Evolutionary conservation across 2,329 filamentous ascomycete species (phyloP).

Genomic region (Colletotrichum sidae): DNA sequence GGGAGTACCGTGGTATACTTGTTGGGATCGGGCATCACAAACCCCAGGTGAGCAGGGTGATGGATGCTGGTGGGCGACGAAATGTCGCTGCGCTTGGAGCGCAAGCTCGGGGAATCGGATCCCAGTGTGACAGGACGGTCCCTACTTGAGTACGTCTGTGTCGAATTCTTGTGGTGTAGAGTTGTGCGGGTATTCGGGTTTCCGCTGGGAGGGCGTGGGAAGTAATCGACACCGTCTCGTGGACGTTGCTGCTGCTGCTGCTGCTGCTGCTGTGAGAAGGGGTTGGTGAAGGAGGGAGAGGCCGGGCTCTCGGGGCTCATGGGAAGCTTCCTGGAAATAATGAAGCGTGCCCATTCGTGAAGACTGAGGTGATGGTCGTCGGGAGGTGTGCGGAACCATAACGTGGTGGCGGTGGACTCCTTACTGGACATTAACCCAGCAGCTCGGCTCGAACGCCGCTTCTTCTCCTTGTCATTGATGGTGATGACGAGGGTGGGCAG

Average conservation of each 20-base stretch:
- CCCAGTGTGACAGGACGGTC: slow-evolving; percentile 64
- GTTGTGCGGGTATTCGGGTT: slow-evolving; percentile 50
- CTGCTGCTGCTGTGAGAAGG: slow-evolving; percentile 56
- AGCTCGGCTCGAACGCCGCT: slow-evolving; percentile 73
- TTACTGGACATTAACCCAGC: slow-evolving; percentile 66
- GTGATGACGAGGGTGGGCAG: slow-evolving; percentile 70
- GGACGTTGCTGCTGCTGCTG: slow-evolving; percentile 40
- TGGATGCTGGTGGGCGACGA: slow-evolving; percentile 68
- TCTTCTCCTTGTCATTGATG: slow-evolving; percentile 70
- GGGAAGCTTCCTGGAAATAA: slow-evolving; percentile 58
- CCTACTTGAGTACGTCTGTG: slow-evolving; percentile 59
- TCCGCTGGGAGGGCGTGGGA: slow-evolving; percentile 57
- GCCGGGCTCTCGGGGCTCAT: slow-evolving; percentile 64
- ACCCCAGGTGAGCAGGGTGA: slow-evolving; percentile 53
- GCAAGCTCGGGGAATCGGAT: slow-evolving; percentile 70
- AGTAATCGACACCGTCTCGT: slow-evolving; percentile 56
- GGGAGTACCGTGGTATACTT: slow-evolving; percentile 63
- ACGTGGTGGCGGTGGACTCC: slow-evolving; percentile 58
- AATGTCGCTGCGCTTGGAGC: slow-evolving; percentile 72
- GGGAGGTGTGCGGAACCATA: slow-evolving; percentile 67
- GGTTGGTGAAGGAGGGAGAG: slow-evolving; percentile 66
- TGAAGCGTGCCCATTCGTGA: slow-evolving; percentile 69
- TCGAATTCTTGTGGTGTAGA: slow-evolving; percentile 62
- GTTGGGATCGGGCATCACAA: slow-evolving; percentile 55
- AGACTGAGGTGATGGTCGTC: slow-evolving; percentile 65